Percentiles rank a stretch among this genome's conserved stretches.
Conservation (phyloP, 139 green algal genomes). For the Haematococcus lacustris region DNA sequence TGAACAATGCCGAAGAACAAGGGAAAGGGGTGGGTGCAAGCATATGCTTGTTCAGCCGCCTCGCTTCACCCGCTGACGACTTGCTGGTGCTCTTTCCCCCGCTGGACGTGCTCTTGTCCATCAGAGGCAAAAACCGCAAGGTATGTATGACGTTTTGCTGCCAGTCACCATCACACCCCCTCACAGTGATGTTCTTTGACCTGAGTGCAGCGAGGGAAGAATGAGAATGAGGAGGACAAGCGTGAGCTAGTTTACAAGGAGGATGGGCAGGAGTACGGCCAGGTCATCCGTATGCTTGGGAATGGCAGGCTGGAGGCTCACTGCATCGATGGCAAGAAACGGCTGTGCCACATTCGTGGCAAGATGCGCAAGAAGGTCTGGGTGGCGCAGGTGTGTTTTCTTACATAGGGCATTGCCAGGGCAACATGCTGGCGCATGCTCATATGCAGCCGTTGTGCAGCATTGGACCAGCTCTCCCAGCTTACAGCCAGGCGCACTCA, state of each 20-base stretch:
- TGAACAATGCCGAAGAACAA: too few species aligned
- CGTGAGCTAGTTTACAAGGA: constrained; percentile 99
- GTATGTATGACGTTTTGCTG: neutral
- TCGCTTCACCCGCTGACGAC: too few species aligned
- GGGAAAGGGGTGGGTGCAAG: too few species aligned
- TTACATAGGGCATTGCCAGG: too few species aligned
- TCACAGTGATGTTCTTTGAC: neutral
- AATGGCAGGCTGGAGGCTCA: constrained; percentile 95
- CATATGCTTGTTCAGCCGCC: too few species aligned
- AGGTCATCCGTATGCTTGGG: constrained; percentile 94
- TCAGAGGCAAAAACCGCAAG: constrained; percentile 6
- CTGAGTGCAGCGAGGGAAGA: constrained; percentile 62
- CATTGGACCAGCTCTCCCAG: too few species aligned
- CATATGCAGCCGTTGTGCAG: too few species aligned
- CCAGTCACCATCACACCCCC: neutral
- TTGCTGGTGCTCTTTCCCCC: too few species aligned
- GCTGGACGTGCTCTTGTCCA: too few species aligned
- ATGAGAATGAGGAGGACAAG: constrained; percentile 89
- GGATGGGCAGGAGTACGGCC: constrained; percentile 63
- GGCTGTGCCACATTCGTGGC: constrained; percentile 96
- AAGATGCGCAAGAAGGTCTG: constrained; percentile 99
- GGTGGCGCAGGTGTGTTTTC: constrained; percentile 44
- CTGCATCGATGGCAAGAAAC: constrained; percentile 97
- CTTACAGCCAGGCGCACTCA: too few species aligned
- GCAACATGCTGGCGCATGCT: too few species aligned